phyloP scores from a whole-genome alignment of 495 filamentous ascomycete genomes.

The Lasiosphaeriaceae sp. region DNA sequence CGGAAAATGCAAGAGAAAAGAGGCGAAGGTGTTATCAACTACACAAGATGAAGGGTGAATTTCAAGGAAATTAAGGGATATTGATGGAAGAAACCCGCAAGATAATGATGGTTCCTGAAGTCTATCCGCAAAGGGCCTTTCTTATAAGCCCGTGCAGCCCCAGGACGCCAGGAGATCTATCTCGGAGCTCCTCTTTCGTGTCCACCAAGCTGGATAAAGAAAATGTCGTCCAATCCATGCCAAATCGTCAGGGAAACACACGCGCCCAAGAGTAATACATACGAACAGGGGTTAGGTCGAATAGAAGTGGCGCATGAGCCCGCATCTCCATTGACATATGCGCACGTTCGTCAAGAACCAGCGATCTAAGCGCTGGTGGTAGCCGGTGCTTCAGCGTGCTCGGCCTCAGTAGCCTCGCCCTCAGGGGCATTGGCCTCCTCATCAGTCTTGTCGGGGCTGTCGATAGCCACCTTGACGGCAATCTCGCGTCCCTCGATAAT shows the following conservation, averaged over 20 bases:
- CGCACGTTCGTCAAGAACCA: slow-evolving; percentile 23
- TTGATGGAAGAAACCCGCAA: slow-evolving; percentile 26
- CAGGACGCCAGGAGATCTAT: slow-evolving; percentile 31
- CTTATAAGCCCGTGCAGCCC: slow-evolving; percentile 25
- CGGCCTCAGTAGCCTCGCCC: slow-evolving; percentile 32
- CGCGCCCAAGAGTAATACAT: slow-evolving; percentile 33
- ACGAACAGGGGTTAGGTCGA: slow-evolving; percentile 26
- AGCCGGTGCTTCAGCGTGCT: slow-evolving; percentile 33
- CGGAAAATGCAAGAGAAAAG: slow-evolving; percentile 32
- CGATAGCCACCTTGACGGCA: slow-evolving; percentile 98
- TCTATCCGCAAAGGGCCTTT: slow-evolving; percentile 25
- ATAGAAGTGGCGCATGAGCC: slow-evolving; percentile 22
- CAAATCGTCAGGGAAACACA: slow-evolving; percentile 32
- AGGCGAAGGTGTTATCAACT: slow-evolving; percentile 24
- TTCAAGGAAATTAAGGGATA: slow-evolving; percentile 31
- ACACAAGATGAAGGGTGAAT: slow-evolving; percentile 25
- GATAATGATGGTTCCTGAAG: slow-evolving; percentile 29
- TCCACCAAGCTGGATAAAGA: slow-evolving; percentile 15
- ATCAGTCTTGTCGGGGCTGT: slow-evolving; percentile 98
- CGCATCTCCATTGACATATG: slow-evolving; percentile 21
- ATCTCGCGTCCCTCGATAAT: slow-evolving; percentile 98
- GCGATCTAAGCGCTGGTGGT: slow-evolving; percentile 21
- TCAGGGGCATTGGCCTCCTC: slow-evolving; percentile 60
- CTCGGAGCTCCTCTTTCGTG: slow-evolving; percentile 28
- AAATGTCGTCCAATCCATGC: slow-evolving; percentile 30